These are phyloP conservation scores for Jacaranda mimosifolia DNA, from an alignment of 257 asterid genomes.

Conservation along the genomic window DNA sequence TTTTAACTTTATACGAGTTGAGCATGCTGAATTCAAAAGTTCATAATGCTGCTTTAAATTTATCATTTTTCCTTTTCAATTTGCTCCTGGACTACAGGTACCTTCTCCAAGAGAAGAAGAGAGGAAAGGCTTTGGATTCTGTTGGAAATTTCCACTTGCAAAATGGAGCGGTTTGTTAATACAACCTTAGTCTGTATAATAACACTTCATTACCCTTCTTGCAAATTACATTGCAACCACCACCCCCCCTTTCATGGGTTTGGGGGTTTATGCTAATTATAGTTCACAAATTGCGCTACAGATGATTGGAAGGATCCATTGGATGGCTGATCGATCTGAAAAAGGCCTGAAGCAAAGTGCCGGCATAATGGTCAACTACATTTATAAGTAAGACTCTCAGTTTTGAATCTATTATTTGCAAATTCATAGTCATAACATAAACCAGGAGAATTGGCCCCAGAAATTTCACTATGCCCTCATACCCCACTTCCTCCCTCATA, in stretches of 20 bases:
- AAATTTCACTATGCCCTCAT: background rate
- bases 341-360: conserved; percentile 88
- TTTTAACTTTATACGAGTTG: background rate
- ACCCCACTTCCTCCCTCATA: no score
- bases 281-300: conserved; percentile 36
- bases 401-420: conserved; percentile 21
- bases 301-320: conserved; percentile 90
- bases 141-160: conserved; percentile 98
- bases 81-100: conserved; percentile 60
- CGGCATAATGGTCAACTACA: conserved; percentile 94
- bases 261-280: conserved; percentile 3
- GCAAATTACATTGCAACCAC: background rate
- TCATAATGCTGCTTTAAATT: background rate
- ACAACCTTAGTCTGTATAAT: conserved; percentile 19
- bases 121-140: conserved; percentile 93
- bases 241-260: background rate
- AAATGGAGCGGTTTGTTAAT: conserved; percentile 91
- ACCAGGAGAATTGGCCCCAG: conserved; percentile 2
- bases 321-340: conserved; percentile 96
- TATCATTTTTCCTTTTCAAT: background rate
- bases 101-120: conserved; percentile 87
- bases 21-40: conserved; percentile 11
- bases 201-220: background rate
- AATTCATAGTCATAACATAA: background rate
- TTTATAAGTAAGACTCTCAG: conserved; percentile 66